Base-by-base conservation (phyloP, 177 flowering plant species). In the Vitis hybrid region DNA sequence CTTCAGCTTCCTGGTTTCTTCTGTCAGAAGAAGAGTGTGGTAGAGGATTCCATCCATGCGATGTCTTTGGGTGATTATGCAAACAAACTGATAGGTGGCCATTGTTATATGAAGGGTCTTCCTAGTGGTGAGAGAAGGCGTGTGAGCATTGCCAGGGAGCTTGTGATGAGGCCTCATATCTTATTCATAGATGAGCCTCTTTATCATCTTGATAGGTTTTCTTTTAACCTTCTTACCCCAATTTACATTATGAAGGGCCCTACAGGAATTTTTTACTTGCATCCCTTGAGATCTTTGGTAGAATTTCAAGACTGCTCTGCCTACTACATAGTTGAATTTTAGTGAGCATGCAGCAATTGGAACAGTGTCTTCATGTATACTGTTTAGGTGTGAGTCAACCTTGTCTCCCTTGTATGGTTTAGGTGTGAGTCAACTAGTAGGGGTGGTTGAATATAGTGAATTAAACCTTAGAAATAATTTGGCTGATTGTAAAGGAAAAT, bases 111-210 rank as follows among this genome's bases (percentile, higher is more conserved):
- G 93, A 93, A 90, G 77, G 95, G 98, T 72, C 97, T 95, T 61
- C 89, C 82, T 35, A 78, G 78, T 71, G 99, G 99, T 65, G 99
- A 95, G 83, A 89, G 93, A 82, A 86, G 99, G 75, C 98, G 98
- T 67, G 87, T 93, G 40, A 82, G 91, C 82, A 95, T 95, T 81
- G 99, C 98, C 51, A 82, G 98, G 78, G 99, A 95, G 73, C 98
- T 95, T 77, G 97, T 95, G 70, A 92, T 88, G 95, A 87, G 97
- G 74, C 99, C 99, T n/a, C 94, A 88, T 62, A 72, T 91, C 67
- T 62, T 95, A 71, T 93, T 93, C 77, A 87, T 95, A 54, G 99
- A 95, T 72, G 99, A 95, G 80, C 99, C 99, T 73, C 99, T 95
- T 66, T 93, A 95, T 82, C 99, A 91, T 77, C 95, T 95, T 75